These are phyloP conservation scores for Pseudogymnoascus sp. DNA, from an alignment of 2,329 filamentous ascomycete genomes.

Conservation along the genomic window DNA sequence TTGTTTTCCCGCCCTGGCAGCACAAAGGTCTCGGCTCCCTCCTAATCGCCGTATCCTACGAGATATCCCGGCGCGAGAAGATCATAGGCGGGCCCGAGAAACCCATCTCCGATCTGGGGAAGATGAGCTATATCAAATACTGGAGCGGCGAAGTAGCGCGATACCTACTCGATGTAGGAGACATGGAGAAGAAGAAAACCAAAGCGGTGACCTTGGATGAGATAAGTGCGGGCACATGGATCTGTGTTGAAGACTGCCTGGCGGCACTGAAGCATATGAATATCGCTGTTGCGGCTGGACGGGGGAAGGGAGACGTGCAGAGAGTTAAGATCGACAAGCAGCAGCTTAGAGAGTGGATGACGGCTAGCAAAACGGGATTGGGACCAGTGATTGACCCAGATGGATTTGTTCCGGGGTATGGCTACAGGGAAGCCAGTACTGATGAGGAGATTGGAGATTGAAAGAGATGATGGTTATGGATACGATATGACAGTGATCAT, in stretches of 20 bases:
- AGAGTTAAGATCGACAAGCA: constrained; percentile 47
- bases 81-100: constrained; percentile 89
- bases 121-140: constrained; percentile 73
- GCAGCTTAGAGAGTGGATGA: constrained; percentile 59
- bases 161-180: constrained; percentile 42
- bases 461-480: neutral
- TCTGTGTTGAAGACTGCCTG: constrained; percentile 76
- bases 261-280: constrained; percentile 73
- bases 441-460: constrained; percentile 30
- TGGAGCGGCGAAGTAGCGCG: constrained; percentile 80
- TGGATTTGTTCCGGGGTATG: constrained; percentile 66
- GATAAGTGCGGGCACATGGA: constrained; percentile 73
- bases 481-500: neutral
- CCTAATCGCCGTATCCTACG: constrained; percentile 89
- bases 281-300: constrained; percentile 52
- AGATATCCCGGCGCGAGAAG: constrained; percentile 75
- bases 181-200: constrained; percentile 21
- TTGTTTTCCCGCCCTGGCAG: constrained; percentile 94
- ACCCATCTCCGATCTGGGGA: constrained; percentile 78
- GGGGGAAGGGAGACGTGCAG: constrained; percentile 34
- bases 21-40: constrained; percentile 79
- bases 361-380: constrained; percentile 44
- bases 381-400: constrained; percentile 62
- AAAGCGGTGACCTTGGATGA: constrained; percentile 57
- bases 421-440: constrained; percentile 36